Conservation (phyloP, 1,284 basidiomycete genomes). For the Cryptococcus depauperatus region DNA sequence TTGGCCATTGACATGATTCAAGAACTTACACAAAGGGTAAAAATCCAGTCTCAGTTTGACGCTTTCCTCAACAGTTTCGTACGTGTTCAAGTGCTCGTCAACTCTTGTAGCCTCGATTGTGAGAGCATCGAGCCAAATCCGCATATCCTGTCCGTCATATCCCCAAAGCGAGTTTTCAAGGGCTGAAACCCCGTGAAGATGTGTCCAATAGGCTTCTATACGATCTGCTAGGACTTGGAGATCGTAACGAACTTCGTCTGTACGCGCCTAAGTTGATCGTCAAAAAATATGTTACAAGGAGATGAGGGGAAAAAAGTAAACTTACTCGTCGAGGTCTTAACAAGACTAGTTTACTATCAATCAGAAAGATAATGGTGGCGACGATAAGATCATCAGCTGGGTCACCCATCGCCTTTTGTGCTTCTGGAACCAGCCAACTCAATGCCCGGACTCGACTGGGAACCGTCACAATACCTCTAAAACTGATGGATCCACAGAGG, state of each 20-base stretch:
- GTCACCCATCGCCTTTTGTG: conserved; percentile 90
- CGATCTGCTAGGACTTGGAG: conserved; percentile 93
- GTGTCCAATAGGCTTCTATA: conserved; percentile 98
- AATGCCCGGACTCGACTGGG: conserved; percentile 80
- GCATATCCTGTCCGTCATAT: conserved; percentile 80
- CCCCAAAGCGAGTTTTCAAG: conserved; percentile 97
- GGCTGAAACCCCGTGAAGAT: conserved; percentile 81
- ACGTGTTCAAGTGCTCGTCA: conserved; percentile 46
- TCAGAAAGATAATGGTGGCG: conserved; percentile 92
- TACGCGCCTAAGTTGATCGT: conserved; percentile 53
- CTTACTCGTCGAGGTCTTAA: conserved; percentile 70
- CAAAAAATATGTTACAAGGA: neutral
- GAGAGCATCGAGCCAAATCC: conserved; percentile 92
- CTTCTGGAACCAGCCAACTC: conserved; percentile 93
- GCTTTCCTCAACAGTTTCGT: conserved; percentile 76
- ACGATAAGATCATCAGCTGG: conserved; percentile 87
- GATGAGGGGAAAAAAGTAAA: neutral
- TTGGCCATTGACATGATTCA: neutral
- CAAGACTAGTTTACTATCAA: conserved; percentile 84
- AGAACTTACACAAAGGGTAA: conserved; percentile 79
- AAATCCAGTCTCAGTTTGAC: conserved; percentile 85
- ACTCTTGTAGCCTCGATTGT: conserved; percentile 63
- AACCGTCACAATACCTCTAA: conserved; percentile 79
- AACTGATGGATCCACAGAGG: conserved; percentile 89
- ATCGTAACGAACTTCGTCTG: conserved; percentile 84